Conservation (phyloP, 2,329 filamentous ascomycete genomes). For the Fusarium mangiferae region DNA sequence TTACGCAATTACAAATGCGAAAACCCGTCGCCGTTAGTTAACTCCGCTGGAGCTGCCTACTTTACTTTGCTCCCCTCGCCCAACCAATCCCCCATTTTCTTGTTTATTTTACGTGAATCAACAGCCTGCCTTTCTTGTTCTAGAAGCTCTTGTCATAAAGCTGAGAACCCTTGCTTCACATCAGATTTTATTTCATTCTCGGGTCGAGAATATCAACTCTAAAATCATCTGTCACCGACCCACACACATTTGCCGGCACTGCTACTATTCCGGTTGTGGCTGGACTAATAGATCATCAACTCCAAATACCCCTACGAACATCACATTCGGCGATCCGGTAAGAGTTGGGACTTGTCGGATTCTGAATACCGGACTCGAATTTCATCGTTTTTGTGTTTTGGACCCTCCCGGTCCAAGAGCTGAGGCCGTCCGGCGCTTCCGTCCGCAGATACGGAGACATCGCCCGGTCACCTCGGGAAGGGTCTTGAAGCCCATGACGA, state of each 20-base stretch:
- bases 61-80: conserved; percentile 12
- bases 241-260: conserved; percentile 33
- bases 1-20: conserved; percentile 37
- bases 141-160: conserved; percentile 3
- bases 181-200: not conserved
- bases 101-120: conserved; percentile 15
- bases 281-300: conserved; percentile 37
- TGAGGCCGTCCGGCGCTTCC: conserved; percentile 44
- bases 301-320: conserved; percentile 22
- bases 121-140: not conserved
- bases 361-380: conserved; percentile 3
- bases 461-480: conserved; percentile 36
- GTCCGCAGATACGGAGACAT: conserved; percentile 31
- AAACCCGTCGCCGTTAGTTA: conserved; percentile 36
- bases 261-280: conserved; percentile 38
- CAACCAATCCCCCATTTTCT: conserved; percentile 20
- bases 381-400: conserved; percentile 20
- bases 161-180: conserved; percentile 1
- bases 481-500: conserved; percentile 24
- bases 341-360: conserved; percentile 5
- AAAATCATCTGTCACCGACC: conserved; percentile 33
- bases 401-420: conserved; percentile 27
- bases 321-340: conserved; percentile 1
- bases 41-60: conserved; percentile 29
- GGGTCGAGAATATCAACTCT: not conserved